A percentile compares a stretch with the other conserved stretches of the same genome.
These are phyloP conservation scores for Colletotrichum horii DNA, from an alignment of 2,329 filamentous ascomycete genomes.

Conservation along the genomic window DNA sequence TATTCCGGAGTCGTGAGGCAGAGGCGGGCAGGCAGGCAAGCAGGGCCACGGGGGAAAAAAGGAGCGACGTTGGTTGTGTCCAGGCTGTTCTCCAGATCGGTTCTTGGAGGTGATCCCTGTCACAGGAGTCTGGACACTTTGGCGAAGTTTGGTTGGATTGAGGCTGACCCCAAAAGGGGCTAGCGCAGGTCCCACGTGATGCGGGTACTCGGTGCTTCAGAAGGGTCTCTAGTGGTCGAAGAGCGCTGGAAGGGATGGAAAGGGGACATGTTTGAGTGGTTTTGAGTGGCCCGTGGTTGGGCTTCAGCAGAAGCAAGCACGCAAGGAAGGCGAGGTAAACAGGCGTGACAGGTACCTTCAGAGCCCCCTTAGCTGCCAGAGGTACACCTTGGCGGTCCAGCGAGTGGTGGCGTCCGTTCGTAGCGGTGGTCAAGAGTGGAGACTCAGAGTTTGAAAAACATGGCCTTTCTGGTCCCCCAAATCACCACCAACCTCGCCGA, in stretches of 20 bases:
- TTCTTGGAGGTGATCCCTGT: conserved; percentile 20
- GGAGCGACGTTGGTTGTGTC: conserved; percentile 20
- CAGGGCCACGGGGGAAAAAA: conserved; percentile 2
- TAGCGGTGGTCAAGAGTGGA: conserved; percentile 19
- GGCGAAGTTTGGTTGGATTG: conserved; percentile 21
- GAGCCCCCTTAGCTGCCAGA: background rate
- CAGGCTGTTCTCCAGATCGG: conserved; percentile 22
- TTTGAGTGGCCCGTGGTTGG: conserved; percentile 3
- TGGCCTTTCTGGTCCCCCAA: conserved; percentile 26
- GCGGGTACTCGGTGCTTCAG: conserved; percentile 10
- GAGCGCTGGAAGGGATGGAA: conserved; percentile 5
- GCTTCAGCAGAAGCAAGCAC: background rate
- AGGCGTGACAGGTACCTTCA: background rate
- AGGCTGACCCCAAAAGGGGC: conserved; percentile 15
- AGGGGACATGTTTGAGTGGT: background rate
- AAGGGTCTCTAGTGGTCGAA: conserved; percentile 6
- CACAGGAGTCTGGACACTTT: conserved; percentile 24
- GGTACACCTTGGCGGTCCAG: background rate
- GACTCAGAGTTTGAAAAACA: conserved; percentile 24
- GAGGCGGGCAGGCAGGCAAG: conserved; percentile 1
- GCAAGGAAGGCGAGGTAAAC: background rate
- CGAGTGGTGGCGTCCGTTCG: conserved; percentile 12
- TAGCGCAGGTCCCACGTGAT: conserved; percentile 20
- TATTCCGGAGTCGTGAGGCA: background rate
- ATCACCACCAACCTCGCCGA: conserved; percentile 28